phyloP scores from a whole-genome alignment of 768 basidiomycete genomes.

The Cystofilobasidium bisporidii region DNA sequence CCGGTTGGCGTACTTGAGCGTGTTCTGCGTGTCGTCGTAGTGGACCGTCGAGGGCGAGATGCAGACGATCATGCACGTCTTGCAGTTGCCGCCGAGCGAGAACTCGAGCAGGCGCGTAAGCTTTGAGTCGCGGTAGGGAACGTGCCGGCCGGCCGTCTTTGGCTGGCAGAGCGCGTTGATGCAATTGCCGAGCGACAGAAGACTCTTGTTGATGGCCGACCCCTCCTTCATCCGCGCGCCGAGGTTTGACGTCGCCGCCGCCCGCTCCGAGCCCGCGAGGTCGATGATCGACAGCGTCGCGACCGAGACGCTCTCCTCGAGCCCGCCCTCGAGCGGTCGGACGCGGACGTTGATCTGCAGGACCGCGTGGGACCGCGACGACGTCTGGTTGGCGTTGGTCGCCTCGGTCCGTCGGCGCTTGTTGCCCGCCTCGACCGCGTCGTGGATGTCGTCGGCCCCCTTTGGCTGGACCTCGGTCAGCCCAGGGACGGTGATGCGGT shows the following conservation, averaged over 20 bases:
- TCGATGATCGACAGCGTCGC: conserved; percentile 96
- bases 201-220: conserved; percentile 97
- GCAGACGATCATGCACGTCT: conserved; percentile 99
- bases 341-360: conserved; percentile 89
- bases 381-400: conserved; percentile 92
- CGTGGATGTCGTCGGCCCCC: conserved; percentile 84
- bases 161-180: conserved; percentile 86
- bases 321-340: conserved; percentile 60
- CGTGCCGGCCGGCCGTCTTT: conserved; percentile 69
- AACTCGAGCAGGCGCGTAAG: conserved; percentile 95
- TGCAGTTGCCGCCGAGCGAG: conserved; percentile 96
- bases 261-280: conserved; percentile 91
- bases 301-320: conserved; percentile 69
- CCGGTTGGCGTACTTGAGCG: conserved; percentile 90
- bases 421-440: conserved; percentile 84
- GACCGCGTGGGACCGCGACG: conserved; percentile 94
- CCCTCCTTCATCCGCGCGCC: conserved; percentile 97
- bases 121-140: conserved; percentile 97
- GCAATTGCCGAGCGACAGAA: conserved; percentile 93
- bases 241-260: conserved; percentile 92
- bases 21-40: conserved; percentile 98
- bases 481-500: conserved; percentile 68
- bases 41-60: conserved; percentile 88
- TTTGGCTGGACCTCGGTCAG: conserved; percentile 70
- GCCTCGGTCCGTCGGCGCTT: conserved; percentile 78